Evolutionary conservation across 1,139 yeast species (phyloP), one percentile per base, ranked within the genome.

Genomic region (Yamadazyma songkhlaensis): DNA sequence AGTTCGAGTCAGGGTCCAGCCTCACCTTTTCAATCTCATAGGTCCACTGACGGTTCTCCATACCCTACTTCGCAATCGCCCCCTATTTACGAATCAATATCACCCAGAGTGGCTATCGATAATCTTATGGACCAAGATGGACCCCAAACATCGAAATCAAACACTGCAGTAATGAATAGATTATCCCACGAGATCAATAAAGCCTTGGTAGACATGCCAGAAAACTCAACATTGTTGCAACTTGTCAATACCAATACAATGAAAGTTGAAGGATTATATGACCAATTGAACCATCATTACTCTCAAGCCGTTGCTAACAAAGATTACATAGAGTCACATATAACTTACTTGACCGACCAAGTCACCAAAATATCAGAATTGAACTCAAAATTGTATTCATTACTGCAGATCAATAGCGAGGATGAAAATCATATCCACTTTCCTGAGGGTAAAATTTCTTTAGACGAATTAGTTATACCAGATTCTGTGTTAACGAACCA

Each of bases 401-500:
- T 65, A 30, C 62, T 62, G 15, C 50, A 50, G 5, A 31, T 53
- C 8, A 65, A 67, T 42, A 43, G 51, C 3, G 39, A 44, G 6
- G 53, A 55, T 24, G 29, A 42, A 2, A 50, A 50, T 12, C 44
- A 47, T 22, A 55, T 69, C 1, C 40, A 47, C 27, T 45, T 55
- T 2, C 44, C 44, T 13, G 34, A 44, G 2, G 39, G 47, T 1
- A 40, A 45, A 6, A 37, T 64, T 20, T 44, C 47, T 3, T 43
- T 69, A 15, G 74, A 68, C 38, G 68, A 67, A 20, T 44, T 70
- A 22, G 55, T 69, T 5, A 55, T 67, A 3, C 67, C 75, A 1
- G 76, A 71, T 40, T 71, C 64, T 61, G 62, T 64, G 2, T 46
- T 68, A 29, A 67, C 68, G 3, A 56, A 57, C 31, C 74, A 71